A percentile compares a stretch with the other conserved stretches of the same genome.
These are phyloP conservation scores for Meredithiella fracta DNA, from an alignment of 2,329 filamentous ascomycete species.

Conservation along the genomic window DNA sequence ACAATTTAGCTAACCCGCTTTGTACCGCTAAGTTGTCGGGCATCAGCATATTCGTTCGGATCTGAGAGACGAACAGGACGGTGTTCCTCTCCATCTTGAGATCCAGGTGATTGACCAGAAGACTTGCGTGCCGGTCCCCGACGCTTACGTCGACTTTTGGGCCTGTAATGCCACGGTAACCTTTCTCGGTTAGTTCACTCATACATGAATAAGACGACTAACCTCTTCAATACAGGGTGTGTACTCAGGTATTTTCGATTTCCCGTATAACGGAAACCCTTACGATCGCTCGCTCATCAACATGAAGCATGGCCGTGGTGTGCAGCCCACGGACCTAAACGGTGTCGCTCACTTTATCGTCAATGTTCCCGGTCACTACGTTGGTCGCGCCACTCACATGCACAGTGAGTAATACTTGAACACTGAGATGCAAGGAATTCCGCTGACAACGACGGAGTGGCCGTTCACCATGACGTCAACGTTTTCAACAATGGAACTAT, in stretches of 20 bases:
- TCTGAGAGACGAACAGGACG: constrained; percentile 15
- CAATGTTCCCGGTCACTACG: constrained; percentile 30
- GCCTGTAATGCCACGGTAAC: constrained; percentile 22
- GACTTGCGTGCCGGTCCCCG: constrained; percentile 16
- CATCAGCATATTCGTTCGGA: constrained; percentile 16
- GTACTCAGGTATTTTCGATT: constrained; percentile 23
- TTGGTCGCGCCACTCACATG: constrained; percentile 30
- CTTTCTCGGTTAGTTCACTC: background rate
- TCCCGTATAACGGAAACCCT: constrained; percentile 28
- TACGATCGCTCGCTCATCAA: constrained; percentile 21
- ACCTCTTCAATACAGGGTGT: constrained; percentile 18
- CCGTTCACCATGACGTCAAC: constrained; percentile 25
- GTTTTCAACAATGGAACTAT: constrained; percentile 22
- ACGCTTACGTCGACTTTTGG: constrained; percentile 18
- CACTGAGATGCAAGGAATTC: background rate
- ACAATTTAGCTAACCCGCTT: background rate
- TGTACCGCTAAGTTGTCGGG: constrained; percentile 11
- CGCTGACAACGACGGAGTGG: constrained; percentile 15
- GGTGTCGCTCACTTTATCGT: constrained; percentile 29
- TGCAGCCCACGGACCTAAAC: constrained; percentile 26
- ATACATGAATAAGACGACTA: background rate
- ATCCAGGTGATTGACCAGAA: constrained; percentile 17
- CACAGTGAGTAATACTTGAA: constrained; percentile 24
- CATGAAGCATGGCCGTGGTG: constrained; percentile 22
- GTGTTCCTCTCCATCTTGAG: constrained; percentile 16